Base-by-base conservation (phyloP, 1,139 yeast species). In the Pichiaceae sp. region DNA sequence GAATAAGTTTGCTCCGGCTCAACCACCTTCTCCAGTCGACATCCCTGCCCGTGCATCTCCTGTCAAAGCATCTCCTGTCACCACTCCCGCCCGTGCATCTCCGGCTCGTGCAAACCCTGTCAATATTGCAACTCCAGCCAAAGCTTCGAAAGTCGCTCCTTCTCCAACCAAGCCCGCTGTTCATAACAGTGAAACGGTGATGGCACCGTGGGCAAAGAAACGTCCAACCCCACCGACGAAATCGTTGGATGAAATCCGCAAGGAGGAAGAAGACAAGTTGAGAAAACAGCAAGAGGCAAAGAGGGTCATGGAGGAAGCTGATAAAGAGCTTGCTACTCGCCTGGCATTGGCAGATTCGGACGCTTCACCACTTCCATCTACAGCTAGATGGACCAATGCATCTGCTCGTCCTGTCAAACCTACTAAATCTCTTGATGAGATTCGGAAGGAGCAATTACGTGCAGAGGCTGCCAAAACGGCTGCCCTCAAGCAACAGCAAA, bases 161-260 rank as follows among this genome's bases (percentile, higher is more conserved):
- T 7, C 9, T 21, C 24, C 24, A 7, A 7, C 24, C 24, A 21
- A 21, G 24, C 24, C 24, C 9, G 24, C 24, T 7, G n/a, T n/a
- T n/a, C n/a, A n/a, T n/a, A 42, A 46, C 32, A 38, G 31, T n/a
- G 50, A 49, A 33, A 49, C 64, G 1, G 53, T 56, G 37, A 53
- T 69, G 41, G 81, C 81, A 7, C 81, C 82, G 31, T 75, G 81
- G 81, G 80, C 81, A 5, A 25, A 47, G 8, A 35, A 50, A 21
- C 37, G 45, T 12, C 33, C 48, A 35, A 25, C 59, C 16, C 60
- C 66, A 37, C 78, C 80, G 30, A 56, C 68, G n/a, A 60, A 78
- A 41, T 68, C 85, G 1, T 63, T 84, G 46, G 73, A 75, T 41
- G 85, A 84, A 53, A 79, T 84, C 44, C 91, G 81, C 56, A 72